Evolutionary conservation across 2,329 filamentous ascomycete genomes (phyloP).

Genomic region (Fusarium paranaense): DNA sequence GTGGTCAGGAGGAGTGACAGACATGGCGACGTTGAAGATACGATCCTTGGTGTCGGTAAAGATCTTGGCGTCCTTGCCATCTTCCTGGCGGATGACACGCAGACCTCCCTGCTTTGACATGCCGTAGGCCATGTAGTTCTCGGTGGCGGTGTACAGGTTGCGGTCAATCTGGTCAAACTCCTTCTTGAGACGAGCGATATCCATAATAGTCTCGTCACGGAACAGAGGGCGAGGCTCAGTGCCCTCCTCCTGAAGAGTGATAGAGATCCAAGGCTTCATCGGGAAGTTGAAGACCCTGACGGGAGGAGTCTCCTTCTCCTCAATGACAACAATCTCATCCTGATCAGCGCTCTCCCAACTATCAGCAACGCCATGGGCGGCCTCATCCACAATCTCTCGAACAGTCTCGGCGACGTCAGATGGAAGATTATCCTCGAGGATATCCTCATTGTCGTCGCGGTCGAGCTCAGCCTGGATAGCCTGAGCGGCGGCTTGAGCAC

Average conservation of each 20-base stretch:
- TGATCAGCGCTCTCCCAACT: constrained; percentile 92
- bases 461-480: constrained; percentile 66
- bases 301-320: constrained; percentile 72
- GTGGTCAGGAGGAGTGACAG: constrained; percentile 71
- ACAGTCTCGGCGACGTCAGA: constrained; percentile 54
- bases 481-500: constrained; percentile 58
- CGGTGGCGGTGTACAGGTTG: constrained; percentile 88
- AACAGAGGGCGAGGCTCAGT: constrained; percentile 71
- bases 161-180: constrained; percentile 98
- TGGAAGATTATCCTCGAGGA: constrained; percentile 61
- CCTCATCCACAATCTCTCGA: constrained; percentile 56
- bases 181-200: constrained; percentile 95
- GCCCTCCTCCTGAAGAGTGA: constrained; percentile 74
- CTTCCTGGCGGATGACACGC: constrained; percentile 92
- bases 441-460: constrained; percentile 63
- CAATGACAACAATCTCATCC: constrained; percentile 72
- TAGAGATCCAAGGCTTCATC: constrained; percentile 95
- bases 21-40: constrained; percentile 93
- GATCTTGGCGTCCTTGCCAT: constrained; percentile 90
- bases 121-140: constrained; percentile 93
- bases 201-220: constrained; percentile 84
- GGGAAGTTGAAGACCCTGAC: constrained; percentile 95
- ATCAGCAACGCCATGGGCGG: constrained; percentile 75
- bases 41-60: constrained; percentile 93
- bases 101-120: constrained; percentile 94